A percentile compares a stretch with the other conserved stretches of the same genome.
phyloP scores from a whole-genome alignment of 2,329 filamentous ascomycete genomes.

The Aureobasidium pullulans region DNA sequence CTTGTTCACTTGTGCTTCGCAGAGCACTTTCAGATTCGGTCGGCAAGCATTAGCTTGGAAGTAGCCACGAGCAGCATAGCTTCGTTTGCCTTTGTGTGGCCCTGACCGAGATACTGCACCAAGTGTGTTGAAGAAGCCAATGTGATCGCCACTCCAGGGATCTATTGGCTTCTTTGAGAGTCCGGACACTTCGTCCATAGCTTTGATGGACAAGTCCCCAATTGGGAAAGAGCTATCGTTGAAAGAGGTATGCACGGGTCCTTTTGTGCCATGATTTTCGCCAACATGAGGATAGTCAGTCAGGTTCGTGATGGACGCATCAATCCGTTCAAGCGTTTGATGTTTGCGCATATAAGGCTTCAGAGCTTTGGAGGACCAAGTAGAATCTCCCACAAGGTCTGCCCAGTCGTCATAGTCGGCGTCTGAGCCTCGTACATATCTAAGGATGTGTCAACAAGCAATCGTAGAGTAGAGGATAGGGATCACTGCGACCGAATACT shows the following conservation, averaged over 20 bases:
- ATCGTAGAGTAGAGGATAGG: background rate
- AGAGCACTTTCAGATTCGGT: constrained; percentile 41
- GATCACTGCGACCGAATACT: background rate
- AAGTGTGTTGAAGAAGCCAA: constrained; percentile 30
- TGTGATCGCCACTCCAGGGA: constrained; percentile 32
- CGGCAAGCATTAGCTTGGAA: constrained; percentile 30
- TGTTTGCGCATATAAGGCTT: constrained; percentile 38
- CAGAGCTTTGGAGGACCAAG: constrained; percentile 41
- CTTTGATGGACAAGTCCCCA: constrained; percentile 30
- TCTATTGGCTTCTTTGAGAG: constrained; percentile 29
- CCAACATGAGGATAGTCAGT: constrained; percentile 26
- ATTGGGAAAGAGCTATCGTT: constrained; percentile 29
- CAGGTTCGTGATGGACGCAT: constrained; percentile 22
- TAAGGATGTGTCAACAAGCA: background rate
- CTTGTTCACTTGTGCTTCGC: constrained; percentile 39
- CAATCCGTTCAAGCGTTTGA: constrained; percentile 29
- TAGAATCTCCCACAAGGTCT: constrained; percentile 32
- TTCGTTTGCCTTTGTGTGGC: constrained; percentile 27
- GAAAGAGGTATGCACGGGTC: constrained; percentile 31
- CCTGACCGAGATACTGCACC: constrained; percentile 23
- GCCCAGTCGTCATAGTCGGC: constrained; percentile 44
- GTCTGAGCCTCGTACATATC: constrained; percentile 38
- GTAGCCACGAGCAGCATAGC: constrained; percentile 32
- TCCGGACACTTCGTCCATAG: constrained; percentile 29
- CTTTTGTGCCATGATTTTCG: constrained; percentile 28